Base-by-base conservation (phyloP, 352 stramenopile genomes). In the Blastocystis sp. region DNA sequence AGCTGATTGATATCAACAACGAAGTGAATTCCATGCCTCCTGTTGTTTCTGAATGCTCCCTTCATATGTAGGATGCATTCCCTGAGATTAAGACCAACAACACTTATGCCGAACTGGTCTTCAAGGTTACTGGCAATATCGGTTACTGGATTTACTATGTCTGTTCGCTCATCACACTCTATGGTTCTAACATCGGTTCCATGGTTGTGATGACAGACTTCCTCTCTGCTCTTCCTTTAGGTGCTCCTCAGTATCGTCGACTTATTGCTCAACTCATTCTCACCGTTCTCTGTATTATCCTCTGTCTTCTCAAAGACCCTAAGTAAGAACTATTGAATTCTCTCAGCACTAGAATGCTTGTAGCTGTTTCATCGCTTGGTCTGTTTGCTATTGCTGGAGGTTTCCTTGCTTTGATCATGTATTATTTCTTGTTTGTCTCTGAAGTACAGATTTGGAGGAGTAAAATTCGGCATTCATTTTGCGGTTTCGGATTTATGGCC, bases 141-240 rank as follows among this genome's bases (percentile, higher is more conserved):
- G 77, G 77, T 21, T 87, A 87, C 52, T 87, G 65, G 59, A 58
- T 87, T 21, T 78, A 78, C 49, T 78, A 78, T 42, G 42, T 87
- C 14, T 87, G 77, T 54, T 78, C 65, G 2, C 65, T 87, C 24
- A 87, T 87, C 57, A 87, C 77, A 11, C 52, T 87, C 0, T 87
- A 78, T 35, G 77, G 77, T 24, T 78, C 65, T 19, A 87, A 87
- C 49, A 78, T 87, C 52, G 77, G 77, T 77, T 78, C 77, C 14
- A 87, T 87, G 77, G 65, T 87, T 3, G 65, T 87, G 6, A 87
- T 87, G 77, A 63, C 77, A 0, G 65, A 87, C n/a, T 78, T 87
- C 59, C 29, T 87, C 16, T 42, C 39, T 24, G 65, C 39, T 21
- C 54, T 87, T 27, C 59, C 59, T 19, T 58, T 87, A 32, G 59